phyloP scores from a whole-genome alignment of 202 grass and related monocot species.

The Saccharum hybrid region DNA sequence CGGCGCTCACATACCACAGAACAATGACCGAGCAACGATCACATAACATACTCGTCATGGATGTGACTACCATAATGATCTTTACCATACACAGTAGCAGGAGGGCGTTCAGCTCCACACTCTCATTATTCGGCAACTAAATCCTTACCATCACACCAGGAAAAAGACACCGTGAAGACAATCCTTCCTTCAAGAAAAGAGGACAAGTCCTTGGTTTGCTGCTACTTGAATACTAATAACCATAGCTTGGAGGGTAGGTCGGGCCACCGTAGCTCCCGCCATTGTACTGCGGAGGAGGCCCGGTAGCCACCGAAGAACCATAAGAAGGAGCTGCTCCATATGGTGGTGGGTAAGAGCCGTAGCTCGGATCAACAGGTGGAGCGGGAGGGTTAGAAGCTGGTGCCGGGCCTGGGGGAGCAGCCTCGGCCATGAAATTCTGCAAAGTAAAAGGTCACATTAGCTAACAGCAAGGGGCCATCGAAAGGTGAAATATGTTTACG shows the following conservation, averaged over 20 bases:
- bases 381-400: constrained; percentile 49
- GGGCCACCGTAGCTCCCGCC: constrained; percentile 56
- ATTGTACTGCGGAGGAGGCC: constrained; percentile 51
- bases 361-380: constrained; percentile 44
- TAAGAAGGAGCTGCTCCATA: constrained; percentile 63
- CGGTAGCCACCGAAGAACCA: constrained; percentile 46
- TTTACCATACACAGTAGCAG: neutral
- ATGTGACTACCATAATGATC: neutral
- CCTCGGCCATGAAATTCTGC: constrained; percentile 95
- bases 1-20: neutral
- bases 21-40: neutral
- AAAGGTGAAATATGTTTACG: constrained; percentile 2
- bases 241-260: constrained; percentile 67
- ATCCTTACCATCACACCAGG: neutral
- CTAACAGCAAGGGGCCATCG: neutral
- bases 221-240: constrained; percentile 51
- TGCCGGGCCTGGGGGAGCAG: constrained; percentile 38
- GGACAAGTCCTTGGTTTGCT: neutral
- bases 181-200: neutral
- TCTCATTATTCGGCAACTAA: constrained; percentile 21
- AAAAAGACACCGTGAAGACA: neutral
- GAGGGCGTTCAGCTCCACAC: neutral
- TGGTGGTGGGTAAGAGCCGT: constrained; percentile 59
- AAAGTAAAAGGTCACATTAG: constrained; percentile 24
- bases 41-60: neutral